Percentiles rank a stretch among this genome's conserved stretches.
Evolutionary conservation across 805 yeast species (phyloP).

Genomic region (Saccharomycopsis selenospora): DNA sequence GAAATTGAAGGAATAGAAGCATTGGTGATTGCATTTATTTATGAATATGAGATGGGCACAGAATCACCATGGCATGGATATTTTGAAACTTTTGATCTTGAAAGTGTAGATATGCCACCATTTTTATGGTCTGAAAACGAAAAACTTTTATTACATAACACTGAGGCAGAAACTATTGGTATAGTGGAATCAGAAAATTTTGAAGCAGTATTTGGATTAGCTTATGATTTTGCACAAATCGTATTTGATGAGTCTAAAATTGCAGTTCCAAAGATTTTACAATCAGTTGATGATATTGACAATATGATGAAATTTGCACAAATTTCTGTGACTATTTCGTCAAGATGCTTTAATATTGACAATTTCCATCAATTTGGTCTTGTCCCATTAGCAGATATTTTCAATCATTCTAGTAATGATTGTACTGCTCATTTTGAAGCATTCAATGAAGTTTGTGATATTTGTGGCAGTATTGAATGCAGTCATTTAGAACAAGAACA

Average conservation of each 20-base stretch:
- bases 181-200: conserved; percentile 30
- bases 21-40: conserved; percentile 62
- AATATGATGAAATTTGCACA: conserved; percentile 12
- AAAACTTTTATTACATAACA: conserved; percentile 42
- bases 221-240: conserved; percentile 28
- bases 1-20: conserved; percentile 55
- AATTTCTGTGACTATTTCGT: conserved; percentile 14
- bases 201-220: not conserved
- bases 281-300: not conserved
- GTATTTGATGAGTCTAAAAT: conserved; percentile 17
- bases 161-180: conserved; percentile 56
- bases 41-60: conserved; percentile 52
- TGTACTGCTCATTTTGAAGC: conserved; percentile 16
- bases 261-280: conserved; percentile 12
- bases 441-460: conserved; percentile 39
- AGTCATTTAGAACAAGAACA: conserved; percentile 29
- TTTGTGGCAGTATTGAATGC: conserved; percentile 42
- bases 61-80: conserved; percentile 77
- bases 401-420: conserved; percentile 49
- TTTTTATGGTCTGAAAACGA: conserved; percentile 55
- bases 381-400: conserved; percentile 88
- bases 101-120: conserved; percentile 38
- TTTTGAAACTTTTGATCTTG: conserved; percentile 17
- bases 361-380: conserved; percentile 63
- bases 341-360: conserved; percentile 68